Evolutionary conservation across 108 stramenopile species (phyloP).

Genomic region (Nitzschia putrida): DNA sequence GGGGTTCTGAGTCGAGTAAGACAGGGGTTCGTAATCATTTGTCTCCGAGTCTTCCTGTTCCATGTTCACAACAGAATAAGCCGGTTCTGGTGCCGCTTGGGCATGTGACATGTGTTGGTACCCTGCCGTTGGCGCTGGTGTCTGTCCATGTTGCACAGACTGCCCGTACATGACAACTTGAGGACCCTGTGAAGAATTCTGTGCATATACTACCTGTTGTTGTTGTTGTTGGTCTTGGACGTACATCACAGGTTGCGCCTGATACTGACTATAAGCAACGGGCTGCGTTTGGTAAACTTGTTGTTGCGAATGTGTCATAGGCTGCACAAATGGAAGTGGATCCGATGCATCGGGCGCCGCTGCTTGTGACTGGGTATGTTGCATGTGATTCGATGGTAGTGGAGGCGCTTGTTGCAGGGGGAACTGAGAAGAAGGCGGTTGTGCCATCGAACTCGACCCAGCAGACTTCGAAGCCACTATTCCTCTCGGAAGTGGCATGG

Average conservation of each 20-base stretch:
- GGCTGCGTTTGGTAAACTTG: neutral
- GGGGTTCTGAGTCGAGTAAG: no score
- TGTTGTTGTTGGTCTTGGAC: conserved; percentile 12
- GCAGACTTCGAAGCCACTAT: neutral
- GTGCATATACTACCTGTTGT: conserved; percentile 5
- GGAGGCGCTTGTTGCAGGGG: neutral
- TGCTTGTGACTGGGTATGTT: neutral
- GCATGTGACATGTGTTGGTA: no score
- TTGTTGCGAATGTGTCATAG: neutral
- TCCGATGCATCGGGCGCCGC: neutral
- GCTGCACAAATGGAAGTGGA: neutral
- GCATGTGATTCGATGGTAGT: neutral
- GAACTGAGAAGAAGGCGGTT: neutral
- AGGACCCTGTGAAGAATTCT: neutral
- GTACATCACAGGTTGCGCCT: neutral
- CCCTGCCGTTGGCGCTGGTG: no score
- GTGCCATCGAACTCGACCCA: neutral
- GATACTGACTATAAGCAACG: neutral
- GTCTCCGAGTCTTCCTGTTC: no score
- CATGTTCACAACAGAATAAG: neutral
- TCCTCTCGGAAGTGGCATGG: neutral
- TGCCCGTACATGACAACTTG: neutral
- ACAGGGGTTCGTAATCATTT: no score
- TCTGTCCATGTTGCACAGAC: no score
- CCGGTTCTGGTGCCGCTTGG: neutral